These are phyloP conservation scores for Tetraselmis chui DNA, from an alignment of 139 green algal species.

Conservation along the genomic window DNA sequence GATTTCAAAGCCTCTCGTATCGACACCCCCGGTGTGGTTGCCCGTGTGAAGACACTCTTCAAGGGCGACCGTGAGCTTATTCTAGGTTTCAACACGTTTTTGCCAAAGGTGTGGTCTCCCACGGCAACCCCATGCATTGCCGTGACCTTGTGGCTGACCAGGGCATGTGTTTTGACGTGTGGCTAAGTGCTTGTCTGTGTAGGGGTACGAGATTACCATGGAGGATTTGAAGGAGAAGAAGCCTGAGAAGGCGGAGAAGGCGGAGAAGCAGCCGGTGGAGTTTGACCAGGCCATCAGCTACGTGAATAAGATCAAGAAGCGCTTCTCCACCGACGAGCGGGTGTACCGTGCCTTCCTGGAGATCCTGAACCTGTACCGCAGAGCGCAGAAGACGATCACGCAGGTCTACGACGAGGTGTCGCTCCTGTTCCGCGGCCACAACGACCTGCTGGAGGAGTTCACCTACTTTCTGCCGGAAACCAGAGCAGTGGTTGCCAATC, in stretches of 20 bases:
- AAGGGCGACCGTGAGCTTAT: slow-evolving; percentile 91
- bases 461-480: slow-evolving; percentile 96
- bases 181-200: slow-evolving; percentile 8
- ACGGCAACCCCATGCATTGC: too few relatives aligned
- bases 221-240: slow-evolving; percentile 9
- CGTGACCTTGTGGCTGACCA: too few relatives aligned
- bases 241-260: neutral
- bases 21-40: slow-evolving; percentile 92
- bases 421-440: slow-evolving; percentile 83
- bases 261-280: slow-evolving; percentile 63
- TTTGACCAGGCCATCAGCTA: slow-evolving; percentile 99
- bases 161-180: too few relatives aligned
- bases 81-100: slow-evolving; percentile 98
- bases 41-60: slow-evolving; percentile 92
- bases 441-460: slow-evolving; percentile 95
- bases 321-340: slow-evolving; percentile 85
- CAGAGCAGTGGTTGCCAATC: slow-evolving; percentile 17
- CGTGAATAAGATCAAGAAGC: slow-evolving; percentile 99
- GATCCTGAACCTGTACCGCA: slow-evolving; percentile 99
- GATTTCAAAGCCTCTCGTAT: slow-evolving; percentile 97
- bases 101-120: slow-evolving; percentile 80
- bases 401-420: slow-evolving; percentile 96
- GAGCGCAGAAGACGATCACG: slow-evolving; percentile 93
- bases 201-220: slow-evolving; percentile 64
- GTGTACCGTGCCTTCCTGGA: slow-evolving; percentile 99